Evolutionary conservation across 306 rosid species (phyloP).

Genomic region (Dicorynia guianensis): DNA sequence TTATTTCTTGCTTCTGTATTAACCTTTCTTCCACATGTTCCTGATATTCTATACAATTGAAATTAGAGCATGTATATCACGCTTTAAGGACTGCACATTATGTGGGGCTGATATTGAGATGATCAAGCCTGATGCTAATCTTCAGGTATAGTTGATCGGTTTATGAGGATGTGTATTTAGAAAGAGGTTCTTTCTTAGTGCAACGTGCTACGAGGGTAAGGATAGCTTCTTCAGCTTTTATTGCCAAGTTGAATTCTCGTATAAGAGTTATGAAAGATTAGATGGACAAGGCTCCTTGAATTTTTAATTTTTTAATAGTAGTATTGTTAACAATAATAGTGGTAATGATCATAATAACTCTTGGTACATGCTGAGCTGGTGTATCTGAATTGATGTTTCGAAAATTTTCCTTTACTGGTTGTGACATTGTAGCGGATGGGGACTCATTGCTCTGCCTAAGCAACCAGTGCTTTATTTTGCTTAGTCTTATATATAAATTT

Average conservation of each 20-base stretch:
- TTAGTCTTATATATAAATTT: conserved; percentile 12
- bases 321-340: conserved; percentile 5
- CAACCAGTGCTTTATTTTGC: conserved; percentile 8
- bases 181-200: conserved; percentile 95
- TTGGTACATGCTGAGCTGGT: conserved; percentile 31
- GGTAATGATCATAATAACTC: conserved; percentile 25
- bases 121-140: conserved; percentile 72
- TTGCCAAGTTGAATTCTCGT: conserved; percentile 18
- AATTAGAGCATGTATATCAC: conserved; percentile 78
- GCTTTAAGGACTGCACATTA: conserved; percentile 86
- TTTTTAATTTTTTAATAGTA: not conserved
- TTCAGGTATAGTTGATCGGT: conserved; percentile 85
- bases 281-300: conserved; percentile 18
- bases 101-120: conserved; percentile 93
- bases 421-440: conserved; percentile 1
- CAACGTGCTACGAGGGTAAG: conserved; percentile 99
- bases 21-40: conserved; percentile 22
- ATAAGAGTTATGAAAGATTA: conserved; percentile 23
- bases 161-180: conserved; percentile 96
- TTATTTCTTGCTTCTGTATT: conserved; percentile 26
- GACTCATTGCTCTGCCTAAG: conserved; percentile 26
- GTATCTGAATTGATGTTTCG: conserved; percentile 19
- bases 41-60: conserved; percentile 26
- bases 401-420: conserved; percentile 17
- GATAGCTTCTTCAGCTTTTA: conserved; percentile 16